phyloP scores from a whole-genome alignment of 441 rosid species.

The Aleurites moluccanus region DNA sequence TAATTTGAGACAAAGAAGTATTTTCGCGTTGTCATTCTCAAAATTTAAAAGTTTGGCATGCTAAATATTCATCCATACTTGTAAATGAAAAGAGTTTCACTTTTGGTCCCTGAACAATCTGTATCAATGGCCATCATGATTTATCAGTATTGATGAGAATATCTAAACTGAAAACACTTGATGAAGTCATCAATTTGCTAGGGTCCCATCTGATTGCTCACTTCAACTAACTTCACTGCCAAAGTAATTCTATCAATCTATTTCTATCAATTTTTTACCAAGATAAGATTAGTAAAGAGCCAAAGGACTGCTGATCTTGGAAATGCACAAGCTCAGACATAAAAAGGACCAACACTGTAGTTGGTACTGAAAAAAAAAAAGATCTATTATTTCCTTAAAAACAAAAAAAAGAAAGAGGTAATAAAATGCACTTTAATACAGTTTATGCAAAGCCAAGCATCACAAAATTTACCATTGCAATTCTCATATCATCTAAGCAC shows the following conservation, averaged over 20 bases:
- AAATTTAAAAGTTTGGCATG: background rate
- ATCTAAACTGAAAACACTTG: background rate
- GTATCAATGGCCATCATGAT: background rate
- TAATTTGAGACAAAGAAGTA: background rate
- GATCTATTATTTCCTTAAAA: background rate
- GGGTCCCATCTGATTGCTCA: background rate
- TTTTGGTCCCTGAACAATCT: slow-evolving; percentile 7
- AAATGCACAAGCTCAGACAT: background rate
- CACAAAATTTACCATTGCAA: background rate
- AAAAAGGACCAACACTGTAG: background rate
- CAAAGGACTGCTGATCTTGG: background rate
- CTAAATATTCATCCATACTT: background rate
- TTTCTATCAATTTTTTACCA: background rate
- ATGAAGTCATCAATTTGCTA: background rate
- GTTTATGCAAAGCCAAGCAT: background rate
- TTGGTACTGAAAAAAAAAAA: background rate
- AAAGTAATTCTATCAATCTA: background rate
- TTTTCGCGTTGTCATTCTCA: background rate
- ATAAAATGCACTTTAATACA: background rate
- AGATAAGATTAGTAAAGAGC: background rate
- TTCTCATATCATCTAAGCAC: background rate
- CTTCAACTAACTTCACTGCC: background rate
- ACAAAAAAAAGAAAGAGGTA: background rate
- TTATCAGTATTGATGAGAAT: background rate
- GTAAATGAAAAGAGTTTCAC: background rate